Conservation (phyloP, 139 green algal species). For the Yamagishiella unicocca region DNA sequence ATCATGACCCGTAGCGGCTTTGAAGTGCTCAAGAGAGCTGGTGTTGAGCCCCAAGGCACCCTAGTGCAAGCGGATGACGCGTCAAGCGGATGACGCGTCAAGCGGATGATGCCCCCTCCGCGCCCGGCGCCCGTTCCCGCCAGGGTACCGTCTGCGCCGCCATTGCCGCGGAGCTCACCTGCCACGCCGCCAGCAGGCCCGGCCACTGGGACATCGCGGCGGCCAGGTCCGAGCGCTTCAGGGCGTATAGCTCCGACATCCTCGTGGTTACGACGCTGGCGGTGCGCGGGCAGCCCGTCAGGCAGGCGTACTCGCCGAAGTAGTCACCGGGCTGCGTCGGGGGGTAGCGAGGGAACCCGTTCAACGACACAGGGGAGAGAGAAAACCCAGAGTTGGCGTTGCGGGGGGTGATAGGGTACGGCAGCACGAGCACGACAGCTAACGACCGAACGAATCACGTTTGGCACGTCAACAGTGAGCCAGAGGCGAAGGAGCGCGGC, state of each 20-base stretch:
- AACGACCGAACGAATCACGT: not conserved
- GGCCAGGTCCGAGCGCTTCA: not conserved
- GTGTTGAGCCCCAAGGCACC: not conserved
- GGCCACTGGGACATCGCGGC: not conserved
- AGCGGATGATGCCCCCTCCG: not conserved
- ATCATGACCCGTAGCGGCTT: not conserved
- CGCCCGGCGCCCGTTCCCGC: not conserved
- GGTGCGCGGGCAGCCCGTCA: slow-evolving; percentile 35
- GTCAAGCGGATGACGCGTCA: not conserved
- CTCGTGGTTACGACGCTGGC: not conserved
- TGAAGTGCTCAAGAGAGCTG: not conserved
- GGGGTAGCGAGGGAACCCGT: no score
- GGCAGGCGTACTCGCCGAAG: slow-evolving; percentile 41
- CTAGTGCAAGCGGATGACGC: not conserved
- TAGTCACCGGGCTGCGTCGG: not conserved
- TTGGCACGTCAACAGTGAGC: no score
- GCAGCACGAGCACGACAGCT: not conserved
- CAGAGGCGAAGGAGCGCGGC: no score
- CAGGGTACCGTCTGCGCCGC: not conserved
- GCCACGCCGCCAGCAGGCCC: not conserved
- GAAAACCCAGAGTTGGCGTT: no score
- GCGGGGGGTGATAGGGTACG: no score
- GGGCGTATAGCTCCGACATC: not conserved
- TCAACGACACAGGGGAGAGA: no score
- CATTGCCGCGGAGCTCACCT: not conserved